These are phyloP conservation scores for Penicillium sp. DNA, from an alignment of 2,329 filamentous ascomycete genomes.

Conservation along the genomic window DNA sequence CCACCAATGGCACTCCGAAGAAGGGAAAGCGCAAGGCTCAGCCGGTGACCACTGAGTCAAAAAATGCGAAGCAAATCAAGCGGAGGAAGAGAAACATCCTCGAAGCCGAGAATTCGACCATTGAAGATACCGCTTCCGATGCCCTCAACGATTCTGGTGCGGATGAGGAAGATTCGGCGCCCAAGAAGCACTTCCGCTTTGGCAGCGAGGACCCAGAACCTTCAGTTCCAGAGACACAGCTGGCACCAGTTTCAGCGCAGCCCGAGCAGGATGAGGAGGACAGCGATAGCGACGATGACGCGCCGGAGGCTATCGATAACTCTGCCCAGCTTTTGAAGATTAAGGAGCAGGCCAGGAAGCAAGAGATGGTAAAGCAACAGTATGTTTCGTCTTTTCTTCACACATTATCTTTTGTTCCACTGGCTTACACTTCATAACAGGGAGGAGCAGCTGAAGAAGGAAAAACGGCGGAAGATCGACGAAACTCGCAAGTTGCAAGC, in stretches of 20 bases:
- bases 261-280: conserved; percentile 29
- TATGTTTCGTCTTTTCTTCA: conserved; percentile 22
- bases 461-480: conserved; percentile 44
- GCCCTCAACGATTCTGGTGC: conserved; percentile 11
- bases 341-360: conserved; percentile 42
- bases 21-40: conserved; percentile 39
- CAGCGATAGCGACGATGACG: conserved; percentile 39
- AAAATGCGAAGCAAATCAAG: conserved; percentile 33
- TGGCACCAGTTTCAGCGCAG: conserved; percentile 23
- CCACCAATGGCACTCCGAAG: conserved; percentile 15
- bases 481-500: conserved; percentile 43
- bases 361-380: conserved; percentile 40
- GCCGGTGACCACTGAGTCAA: conserved; percentile 21
- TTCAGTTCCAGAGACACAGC: conserved; percentile 12
- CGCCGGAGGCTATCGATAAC: conserved; percentile 46
- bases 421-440: conserved; percentile 30
- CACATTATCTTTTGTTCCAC: not conserved
- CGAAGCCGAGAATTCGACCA: conserved; percentile 20
- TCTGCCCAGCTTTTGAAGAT: conserved; percentile 40
- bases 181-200: conserved; percentile 41
- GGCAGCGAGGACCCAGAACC: conserved; percentile 43
- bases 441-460: conserved; percentile 40
- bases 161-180: conserved; percentile 18
- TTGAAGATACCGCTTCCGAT: conserved; percentile 14
- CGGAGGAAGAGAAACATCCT: conserved; percentile 35